Evolutionary conservation across 768 basidiomycete species (phyloP).

Genomic region (Tricholoma matsutake): DNA sequence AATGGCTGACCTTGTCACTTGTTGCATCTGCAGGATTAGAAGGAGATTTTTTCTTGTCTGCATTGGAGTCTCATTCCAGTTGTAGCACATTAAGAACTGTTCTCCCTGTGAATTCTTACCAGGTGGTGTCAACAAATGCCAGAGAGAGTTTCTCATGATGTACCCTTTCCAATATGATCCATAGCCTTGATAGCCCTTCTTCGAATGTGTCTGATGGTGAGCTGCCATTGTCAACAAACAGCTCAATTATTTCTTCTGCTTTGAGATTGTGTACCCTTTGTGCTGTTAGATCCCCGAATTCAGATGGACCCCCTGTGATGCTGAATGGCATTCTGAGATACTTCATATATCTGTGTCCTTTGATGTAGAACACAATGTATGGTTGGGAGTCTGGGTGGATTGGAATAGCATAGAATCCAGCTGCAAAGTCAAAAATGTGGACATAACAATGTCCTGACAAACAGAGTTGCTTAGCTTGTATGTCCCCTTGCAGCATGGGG

Average conservation of each 20-base stretch:
- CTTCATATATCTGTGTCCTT: slow-evolving; percentile 32
- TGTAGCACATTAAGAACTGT: too few species aligned
- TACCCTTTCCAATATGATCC: slow-evolving; percentile 22
- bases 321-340: slow-evolving; percentile 39
- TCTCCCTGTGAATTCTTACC: too few species aligned
- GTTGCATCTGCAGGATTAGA: too few species aligned
- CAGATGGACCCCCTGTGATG: slow-evolving; percentile 34
- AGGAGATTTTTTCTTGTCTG: too few species aligned
- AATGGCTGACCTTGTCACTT: too few species aligned
- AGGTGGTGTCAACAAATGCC: too few species aligned
- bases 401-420: slow-evolving; percentile 28
- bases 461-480: slow-evolving; percentile 33
- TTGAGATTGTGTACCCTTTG: slow-evolving; percentile 22
- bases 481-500: slow-evolving; percentile 34
- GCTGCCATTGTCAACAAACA: slow-evolving; percentile 41
- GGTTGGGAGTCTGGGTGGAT: slow-evolving; percentile 14
- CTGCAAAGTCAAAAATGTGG: slow-evolving; percentile 33
- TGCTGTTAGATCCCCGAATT: slow-evolving; percentile 30
- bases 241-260: slow-evolving; percentile 21
- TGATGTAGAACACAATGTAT: slow-evolving; percentile 32
- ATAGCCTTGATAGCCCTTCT: slow-evolving; percentile 20
- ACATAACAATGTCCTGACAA: slow-evolving; percentile 32
- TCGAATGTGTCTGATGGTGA: slow-evolving; percentile 29
- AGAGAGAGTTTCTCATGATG: slow-evolving; percentile 27
- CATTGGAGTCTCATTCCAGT: too few species aligned